phyloP scores from a whole-genome alignment of 2,329 filamentous ascomycete species.

The Ascomycota sp. region DNA sequence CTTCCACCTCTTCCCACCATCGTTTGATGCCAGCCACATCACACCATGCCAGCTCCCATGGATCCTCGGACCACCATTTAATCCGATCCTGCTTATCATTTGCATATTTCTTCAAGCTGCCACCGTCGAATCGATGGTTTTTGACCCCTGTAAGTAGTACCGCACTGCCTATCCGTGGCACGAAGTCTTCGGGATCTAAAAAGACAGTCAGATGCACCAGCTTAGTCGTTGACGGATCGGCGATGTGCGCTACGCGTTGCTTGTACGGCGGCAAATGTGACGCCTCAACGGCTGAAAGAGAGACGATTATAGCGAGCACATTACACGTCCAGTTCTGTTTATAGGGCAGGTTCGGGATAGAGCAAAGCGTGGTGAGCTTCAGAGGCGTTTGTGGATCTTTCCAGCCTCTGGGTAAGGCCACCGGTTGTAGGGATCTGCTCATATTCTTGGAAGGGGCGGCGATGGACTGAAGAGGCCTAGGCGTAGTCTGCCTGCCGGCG shows the following conservation, averaged over 20 bases:
- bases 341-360: conserved; percentile 29
- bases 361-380: conserved; percentile 26
- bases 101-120: conserved; percentile 21
- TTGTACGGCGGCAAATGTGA: conserved; percentile 24
- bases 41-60: conserved; percentile 24
- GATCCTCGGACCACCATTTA: conserved; percentile 30
- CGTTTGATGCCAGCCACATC: conserved; percentile 19
- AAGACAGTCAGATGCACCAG: conserved; percentile 31
- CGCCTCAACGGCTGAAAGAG: conserved; percentile 24
- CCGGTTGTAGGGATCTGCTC: conserved; percentile 5
- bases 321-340: conserved; percentile 36
- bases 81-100: conserved; percentile 14
- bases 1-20: conserved; percentile 20
- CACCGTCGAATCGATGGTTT: conserved; percentile 31
- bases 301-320: conserved; percentile 25
- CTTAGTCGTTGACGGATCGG: conserved; percentile 28
- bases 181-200: conserved; percentile 26
- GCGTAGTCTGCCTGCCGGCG: not conserved
- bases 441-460: not conserved
- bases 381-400: conserved; percentile 20
- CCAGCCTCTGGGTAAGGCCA: conserved; percentile 19
- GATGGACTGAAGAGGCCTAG: not conserved
- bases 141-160: conserved; percentile 32
- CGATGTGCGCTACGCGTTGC: conserved; percentile 29
- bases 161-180: conserved; percentile 22